Evolutionary conservation across 192 early-diverging fungal species (phyloP), one percentile per base, ranked within the genome.

Genomic region (Fimicolochytrium jonesii): DNA sequence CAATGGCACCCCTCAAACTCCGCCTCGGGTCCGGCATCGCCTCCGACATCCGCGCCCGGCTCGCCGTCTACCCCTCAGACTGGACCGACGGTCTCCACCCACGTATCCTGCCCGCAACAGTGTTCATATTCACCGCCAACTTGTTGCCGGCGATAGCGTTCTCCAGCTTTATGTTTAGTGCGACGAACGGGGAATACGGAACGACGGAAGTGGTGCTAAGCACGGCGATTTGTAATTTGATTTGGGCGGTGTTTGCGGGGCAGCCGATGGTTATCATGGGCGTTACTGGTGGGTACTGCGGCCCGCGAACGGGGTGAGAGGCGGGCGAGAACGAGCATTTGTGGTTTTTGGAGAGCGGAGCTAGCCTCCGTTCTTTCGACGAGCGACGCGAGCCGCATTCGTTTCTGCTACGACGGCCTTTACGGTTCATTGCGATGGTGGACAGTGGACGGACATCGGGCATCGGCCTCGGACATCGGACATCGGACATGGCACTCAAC

Each of bases 181-280:
- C 26, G 20, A 68, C 66, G 0, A 54, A 68, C 10, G 33, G 43
- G n/a, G 22, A 13, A 18, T 30, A 53, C n/a, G 66, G 66, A 1
- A 51, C 54, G 3, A 22, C 36, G 0, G 66, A 68, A 28, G 66
- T 68, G 0, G 57, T 68, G 30, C 49, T 68, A 15, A 60, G 57
- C 6, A 37, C 47, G 1, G 45, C 57, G 20, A 17, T 68, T 18
- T 52, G 32, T 36, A 58, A 58, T 11, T 36, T 44, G 0, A 60
- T 52, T 22, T 68, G 61, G 20, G 17, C 57, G 32, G 2, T 68
- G 10, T 20, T 68, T 1, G n/a, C 56, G 7, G 66, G 66, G 18
- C 66, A 68, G 37, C 57, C 66, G 33, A 48, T 68, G 7, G 37
- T 61, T 11, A 68, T 68, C 43, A 42, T 68, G 20, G 66, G 66